Conservation (phyloP, 2,329 filamentous ascomycete genomes). For the Ascochyta koolunga region DNA sequence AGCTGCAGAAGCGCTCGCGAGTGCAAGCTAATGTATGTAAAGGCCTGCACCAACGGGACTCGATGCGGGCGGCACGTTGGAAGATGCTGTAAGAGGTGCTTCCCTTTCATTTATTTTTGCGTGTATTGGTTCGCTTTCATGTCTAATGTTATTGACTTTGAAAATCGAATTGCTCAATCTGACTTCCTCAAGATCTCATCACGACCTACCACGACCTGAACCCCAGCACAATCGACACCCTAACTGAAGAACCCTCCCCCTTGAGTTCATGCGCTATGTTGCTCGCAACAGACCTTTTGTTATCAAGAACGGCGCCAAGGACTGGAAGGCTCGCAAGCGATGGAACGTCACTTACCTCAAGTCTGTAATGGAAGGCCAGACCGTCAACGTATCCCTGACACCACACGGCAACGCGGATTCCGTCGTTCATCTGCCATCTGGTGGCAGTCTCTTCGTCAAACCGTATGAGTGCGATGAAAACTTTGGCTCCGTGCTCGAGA, state of each 20-base stretch:
- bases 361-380: constrained; percentile 59
- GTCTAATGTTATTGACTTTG: not conserved
- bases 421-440: constrained; percentile 68
- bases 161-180: not conserved
- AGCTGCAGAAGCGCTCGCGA: not conserved
- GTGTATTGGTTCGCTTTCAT: not conserved
- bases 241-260: constrained; percentile 71
- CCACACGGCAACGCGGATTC: constrained; percentile 67
- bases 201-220: constrained; percentile 78
- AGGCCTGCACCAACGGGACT: constrained; percentile 43
- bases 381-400: constrained; percentile 79
- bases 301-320: constrained; percentile 64
- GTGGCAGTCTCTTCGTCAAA: constrained; percentile 65
- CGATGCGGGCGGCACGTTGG: constrained; percentile 25
- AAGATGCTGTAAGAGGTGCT: constrained; percentile 49
- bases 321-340: constrained; percentile 66
- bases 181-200: constrained; percentile 56
- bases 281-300: constrained; percentile 77
- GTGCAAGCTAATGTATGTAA: not conserved
- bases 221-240: constrained; percentile 62
- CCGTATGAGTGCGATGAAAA: constrained; percentile 70
- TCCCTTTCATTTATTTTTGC: constrained; percentile 9
- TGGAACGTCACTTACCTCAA: constrained; percentile 70
- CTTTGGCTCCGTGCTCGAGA: constrained; percentile 67
- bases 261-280: constrained; percentile 82